These are phyloP conservation scores for Miscanthus lutarioriparius DNA, from an alignment of 176 grass and related monocot species.

Conservation along the genomic window DNA sequence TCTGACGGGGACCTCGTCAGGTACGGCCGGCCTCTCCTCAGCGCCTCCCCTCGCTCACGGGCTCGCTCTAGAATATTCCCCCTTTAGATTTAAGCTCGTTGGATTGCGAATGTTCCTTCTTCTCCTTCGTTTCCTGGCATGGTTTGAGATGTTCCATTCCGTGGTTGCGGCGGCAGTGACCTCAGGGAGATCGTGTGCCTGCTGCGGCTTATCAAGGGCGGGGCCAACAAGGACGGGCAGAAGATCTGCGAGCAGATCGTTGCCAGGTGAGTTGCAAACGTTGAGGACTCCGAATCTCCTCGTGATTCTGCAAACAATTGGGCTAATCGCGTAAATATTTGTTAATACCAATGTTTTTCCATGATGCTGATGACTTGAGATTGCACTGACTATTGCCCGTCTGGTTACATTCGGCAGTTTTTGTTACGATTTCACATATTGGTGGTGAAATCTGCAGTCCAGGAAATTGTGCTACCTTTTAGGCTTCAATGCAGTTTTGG, in stretches of 20 bases:
- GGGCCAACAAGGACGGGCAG: slow-evolving; percentile 50
- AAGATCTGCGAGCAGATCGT: slow-evolving; percentile 63
- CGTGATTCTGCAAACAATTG: neutral
- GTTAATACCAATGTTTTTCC: neutral
- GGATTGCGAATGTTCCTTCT: neutral
- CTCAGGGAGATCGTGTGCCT: slow-evolving; percentile 59
- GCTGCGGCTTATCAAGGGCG: slow-evolving; percentile 69
- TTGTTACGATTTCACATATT: neutral
- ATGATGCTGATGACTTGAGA: neutral
- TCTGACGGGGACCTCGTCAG: slow-evolving; percentile 35
- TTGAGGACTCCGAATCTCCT: neutral
- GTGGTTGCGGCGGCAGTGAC: slow-evolving; percentile 43
- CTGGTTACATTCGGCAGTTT: neutral
- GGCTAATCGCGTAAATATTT: neutral
- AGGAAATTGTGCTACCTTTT: neutral
- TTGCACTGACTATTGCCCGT: neutral
- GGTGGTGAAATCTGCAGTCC: neutral
- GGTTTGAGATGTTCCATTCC: neutral
- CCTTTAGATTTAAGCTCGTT: neutral
- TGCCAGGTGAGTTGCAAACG: slow-evolving; percentile 34
- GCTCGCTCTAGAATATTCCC: neutral
- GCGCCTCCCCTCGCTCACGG: neutral
- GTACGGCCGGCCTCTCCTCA: neutral
- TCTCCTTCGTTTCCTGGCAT: neutral
- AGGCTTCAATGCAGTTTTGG: neutral